phyloP scores from a whole-genome alignment of 352 stramenopile genomes.

The Aphanomyces cochlioides region DNA sequence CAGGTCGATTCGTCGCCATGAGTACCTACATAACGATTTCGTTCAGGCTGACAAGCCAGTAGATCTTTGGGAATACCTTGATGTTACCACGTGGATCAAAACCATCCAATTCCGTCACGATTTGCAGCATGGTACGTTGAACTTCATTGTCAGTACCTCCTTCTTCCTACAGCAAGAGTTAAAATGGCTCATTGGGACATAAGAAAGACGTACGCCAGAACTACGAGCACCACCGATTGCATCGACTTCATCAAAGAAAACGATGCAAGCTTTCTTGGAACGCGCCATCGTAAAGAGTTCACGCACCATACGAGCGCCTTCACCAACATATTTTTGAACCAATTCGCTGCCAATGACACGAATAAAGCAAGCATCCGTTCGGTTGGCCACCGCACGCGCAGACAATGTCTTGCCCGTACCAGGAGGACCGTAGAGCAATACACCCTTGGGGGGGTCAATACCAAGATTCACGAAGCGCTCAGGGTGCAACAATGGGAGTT shows the following conservation, averaged over 20 bases:
- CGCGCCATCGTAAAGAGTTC: conserved; percentile 99
- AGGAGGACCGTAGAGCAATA: conserved; percentile 97
- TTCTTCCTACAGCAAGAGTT: conserved; percentile 57
- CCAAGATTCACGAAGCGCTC: conserved; percentile 98
- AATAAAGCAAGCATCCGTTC: conserved; percentile 99
- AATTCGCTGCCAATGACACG: conserved; percentile 98
- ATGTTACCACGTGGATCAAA: conserved; percentile 99
- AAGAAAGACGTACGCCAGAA: conserved; percentile 41
- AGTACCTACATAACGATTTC: conserved; percentile 50
- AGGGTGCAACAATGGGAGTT: conserved; percentile 97
- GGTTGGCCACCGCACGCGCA: conserved; percentile 96
- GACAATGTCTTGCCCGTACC: conserved; percentile 97
- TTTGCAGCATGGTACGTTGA: conserved; percentile 99
- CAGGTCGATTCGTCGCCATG: conserved; percentile 97
- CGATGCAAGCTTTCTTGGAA: conserved; percentile 96
- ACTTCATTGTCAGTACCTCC: conserved; percentile 98
- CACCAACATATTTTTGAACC: conserved; percentile 99
- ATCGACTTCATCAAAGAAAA: conserved; percentile 99
- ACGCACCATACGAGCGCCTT: conserved; percentile 98
- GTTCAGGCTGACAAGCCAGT: neutral
- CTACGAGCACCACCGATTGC: conserved; percentile 94
- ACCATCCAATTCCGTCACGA: conserved; percentile 98
- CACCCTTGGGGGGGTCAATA: conserved; percentile 99
- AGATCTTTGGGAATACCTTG: conserved; percentile 72
- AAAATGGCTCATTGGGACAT: neutral